Evolutionary conservation across 2,329 filamentous ascomycete species (phyloP).

Genomic region (Leptosphaerulina australis): DNA sequence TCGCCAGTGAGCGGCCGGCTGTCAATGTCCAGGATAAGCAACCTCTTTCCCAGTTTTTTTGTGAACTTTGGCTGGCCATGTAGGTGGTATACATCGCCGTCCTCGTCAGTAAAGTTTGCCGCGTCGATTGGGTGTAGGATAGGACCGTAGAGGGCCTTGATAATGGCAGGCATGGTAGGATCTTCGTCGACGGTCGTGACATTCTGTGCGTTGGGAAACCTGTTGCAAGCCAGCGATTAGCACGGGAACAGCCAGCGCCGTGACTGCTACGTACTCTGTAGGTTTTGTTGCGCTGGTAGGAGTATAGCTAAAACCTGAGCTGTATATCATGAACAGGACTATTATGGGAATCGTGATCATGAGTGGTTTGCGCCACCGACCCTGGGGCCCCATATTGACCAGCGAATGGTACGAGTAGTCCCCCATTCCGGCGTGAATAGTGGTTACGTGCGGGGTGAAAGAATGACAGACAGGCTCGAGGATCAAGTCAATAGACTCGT

Average conservation of each 20-base stretch:
- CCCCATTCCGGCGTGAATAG: constrained; percentile 17
- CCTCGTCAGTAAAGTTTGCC: constrained; percentile 48
- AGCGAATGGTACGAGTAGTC: constrained; percentile 42
- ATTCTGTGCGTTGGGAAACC: constrained; percentile 36
- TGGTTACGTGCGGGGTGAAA: constrained; percentile 8
- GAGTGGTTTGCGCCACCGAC: constrained; percentile 44
- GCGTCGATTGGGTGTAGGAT: constrained; percentile 45
- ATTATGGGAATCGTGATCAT: constrained; percentile 42
- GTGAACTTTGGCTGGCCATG: constrained; percentile 42
- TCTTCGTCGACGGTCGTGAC: constrained; percentile 36
- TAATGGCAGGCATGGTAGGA: constrained; percentile 44
- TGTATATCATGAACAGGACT: constrained; percentile 40
- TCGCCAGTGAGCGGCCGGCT: constrained; percentile 43
- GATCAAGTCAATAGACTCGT: background rate
- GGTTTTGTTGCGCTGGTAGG: constrained; percentile 23
- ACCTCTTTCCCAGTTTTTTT: constrained; percentile 45
- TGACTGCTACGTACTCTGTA: constrained; percentile 28
- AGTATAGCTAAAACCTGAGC: constrained; percentile 34
- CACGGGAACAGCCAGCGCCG: background rate
- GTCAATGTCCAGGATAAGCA: constrained; percentile 48
- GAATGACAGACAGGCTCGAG: constrained; percentile 1
- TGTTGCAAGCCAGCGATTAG: constrained; percentile 17
- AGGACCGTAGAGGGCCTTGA: constrained; percentile 47
- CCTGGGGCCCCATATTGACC: constrained; percentile 43
- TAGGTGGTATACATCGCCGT: constrained; percentile 43